Conservation (phyloP, 179 eudicot species). For the Kewa caespitosa region DNA sequence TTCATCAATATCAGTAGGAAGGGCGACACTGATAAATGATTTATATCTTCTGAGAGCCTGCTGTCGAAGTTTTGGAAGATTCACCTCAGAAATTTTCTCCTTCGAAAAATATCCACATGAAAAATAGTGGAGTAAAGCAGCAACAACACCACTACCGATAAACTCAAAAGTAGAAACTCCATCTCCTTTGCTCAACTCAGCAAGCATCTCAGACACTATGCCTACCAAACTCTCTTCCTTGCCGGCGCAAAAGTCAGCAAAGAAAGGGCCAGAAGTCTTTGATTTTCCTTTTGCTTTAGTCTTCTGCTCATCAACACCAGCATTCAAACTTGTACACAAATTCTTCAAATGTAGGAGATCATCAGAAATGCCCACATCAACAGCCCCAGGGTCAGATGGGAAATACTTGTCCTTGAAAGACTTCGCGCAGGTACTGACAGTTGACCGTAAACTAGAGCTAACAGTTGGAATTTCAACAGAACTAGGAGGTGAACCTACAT, state of each 20-base stretch:
- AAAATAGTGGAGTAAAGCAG: constrained; percentile 73
- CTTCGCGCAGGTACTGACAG: constrained; percentile 75
- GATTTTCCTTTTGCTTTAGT: constrained; percentile 74
- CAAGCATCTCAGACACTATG: constrained; percentile 72
- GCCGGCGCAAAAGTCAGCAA: constrained; percentile 51
- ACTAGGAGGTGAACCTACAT: constrained; percentile 69
- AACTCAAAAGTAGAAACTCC: constrained; percentile 99
- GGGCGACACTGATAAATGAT: constrained; percentile 71
- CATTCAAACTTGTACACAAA: constrained; percentile 74
- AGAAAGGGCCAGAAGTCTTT: constrained; percentile 49
- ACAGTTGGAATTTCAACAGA: constrained; percentile 53
- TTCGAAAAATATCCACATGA: constrained; percentile 84
- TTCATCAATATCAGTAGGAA: constrained; percentile 47
- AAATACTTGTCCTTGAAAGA: constrained; percentile 85
- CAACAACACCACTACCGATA: constrained; percentile 95
- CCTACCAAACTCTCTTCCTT: constrained; percentile 76
- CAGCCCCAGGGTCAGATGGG: constrained; percentile 64
- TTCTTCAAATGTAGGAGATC: constrained; percentile 82
- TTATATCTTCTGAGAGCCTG: constrained; percentile 83
- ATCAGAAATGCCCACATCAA: constrained; percentile 74
- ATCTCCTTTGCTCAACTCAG: constrained; percentile 85
- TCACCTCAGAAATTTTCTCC: constrained; percentile 69
- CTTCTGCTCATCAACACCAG: constrained; percentile 66
- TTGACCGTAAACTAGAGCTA: constrained; percentile 61
- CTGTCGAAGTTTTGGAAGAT: constrained; percentile 77